Evolutionary conservation across 352 stramenopile genomes (phyloP), one percentile per base, ranked within the genome.

Genomic region (Phytophthora melonis): DNA sequence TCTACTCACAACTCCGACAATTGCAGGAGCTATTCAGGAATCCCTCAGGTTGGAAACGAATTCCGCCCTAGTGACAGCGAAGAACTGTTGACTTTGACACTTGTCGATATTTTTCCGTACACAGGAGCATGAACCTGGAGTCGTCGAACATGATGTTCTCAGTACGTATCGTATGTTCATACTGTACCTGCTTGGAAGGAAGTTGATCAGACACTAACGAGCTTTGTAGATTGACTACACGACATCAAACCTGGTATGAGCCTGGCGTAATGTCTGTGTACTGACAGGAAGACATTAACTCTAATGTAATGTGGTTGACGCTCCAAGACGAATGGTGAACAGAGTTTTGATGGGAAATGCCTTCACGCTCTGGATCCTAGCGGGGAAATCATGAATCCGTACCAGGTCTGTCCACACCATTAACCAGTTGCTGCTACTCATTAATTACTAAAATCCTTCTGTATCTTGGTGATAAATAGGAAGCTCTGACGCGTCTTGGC

Each of bases 91-190:
- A 45, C 36, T 13, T 45, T 45, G 36, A 45, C 5, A 18, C 5
- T 25, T 25, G 1, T 11, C 16, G 36, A 16, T 58, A 4, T 7
- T 36, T 6, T 56, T 16, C 56, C 18, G 5, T 39, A 18, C 7
- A 18, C 59, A 80, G 74, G 52, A 75, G 64, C 43, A 80, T 80
- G 74, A 80, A 75, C 56, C 47, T 94, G 14, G 84, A 93, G 68
- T 90, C 86, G 14, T 92, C 82, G 13, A 92, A 92, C 63, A 66
- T 94, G 47, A 72, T 95, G 54, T 76, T 95, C 56, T 84, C 74
- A 30, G 74, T 86, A 45, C 47, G 78, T 79, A 36, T 49, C 36
- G 47, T 59, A 50, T 21, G 4, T 18, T 21, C 18, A 50, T 5
- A 19, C 2, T n/a, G 41, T 2, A 25, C 23, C 23, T 25, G 23